A percentile compares a stretch with the other conserved stretches of the same genome.
Conservation (phyloP, 176 grass and related monocot genomes). For the Aegilops bicornis region DNA sequence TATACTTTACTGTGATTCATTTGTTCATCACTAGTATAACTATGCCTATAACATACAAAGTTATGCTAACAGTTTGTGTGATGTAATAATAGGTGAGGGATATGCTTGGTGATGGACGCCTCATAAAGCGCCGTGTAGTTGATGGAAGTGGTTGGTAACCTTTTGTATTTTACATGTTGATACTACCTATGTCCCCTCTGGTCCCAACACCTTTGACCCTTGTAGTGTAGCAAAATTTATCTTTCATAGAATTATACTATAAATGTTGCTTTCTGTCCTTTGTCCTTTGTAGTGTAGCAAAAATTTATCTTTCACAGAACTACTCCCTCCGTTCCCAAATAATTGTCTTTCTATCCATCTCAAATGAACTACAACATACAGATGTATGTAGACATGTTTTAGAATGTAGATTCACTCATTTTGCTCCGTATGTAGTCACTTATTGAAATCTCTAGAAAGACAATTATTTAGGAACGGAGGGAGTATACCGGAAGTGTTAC, state of each 20-base stretch:
- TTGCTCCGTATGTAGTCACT: too few species aligned
- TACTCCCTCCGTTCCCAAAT: too few species aligned
- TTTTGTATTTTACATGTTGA: constrained; percentile 23
- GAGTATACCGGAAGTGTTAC: background rate
- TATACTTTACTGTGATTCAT: constrained; percentile 4
- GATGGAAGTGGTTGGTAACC: constrained; percentile 78
- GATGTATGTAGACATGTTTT: too few species aligned
- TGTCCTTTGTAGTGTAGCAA: background rate
- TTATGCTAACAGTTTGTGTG: constrained; percentile 21
- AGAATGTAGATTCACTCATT: too few species aligned
- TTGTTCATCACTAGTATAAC: background rate
- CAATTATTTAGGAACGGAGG: too few species aligned
- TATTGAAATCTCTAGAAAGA: too few species aligned
- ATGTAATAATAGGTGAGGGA: constrained; percentile 80
- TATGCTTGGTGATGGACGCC: constrained; percentile 97
- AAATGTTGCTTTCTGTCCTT: too few species aligned
- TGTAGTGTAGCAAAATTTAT: too few species aligned
- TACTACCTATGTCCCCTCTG: background rate
- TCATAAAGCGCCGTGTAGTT: constrained; percentile 89
- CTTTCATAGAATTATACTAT: too few species aligned
- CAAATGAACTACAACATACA: too few species aligned
- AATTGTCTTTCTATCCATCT: too few species aligned
- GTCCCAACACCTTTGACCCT: background rate
- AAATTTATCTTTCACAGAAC: constrained; percentile 9
- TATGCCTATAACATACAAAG: background rate